These are phyloP conservation scores for Cladosporium oxysporum DNA, from an alignment of 2,329 filamentous ascomycete species.

Conservation along the genomic window DNA sequence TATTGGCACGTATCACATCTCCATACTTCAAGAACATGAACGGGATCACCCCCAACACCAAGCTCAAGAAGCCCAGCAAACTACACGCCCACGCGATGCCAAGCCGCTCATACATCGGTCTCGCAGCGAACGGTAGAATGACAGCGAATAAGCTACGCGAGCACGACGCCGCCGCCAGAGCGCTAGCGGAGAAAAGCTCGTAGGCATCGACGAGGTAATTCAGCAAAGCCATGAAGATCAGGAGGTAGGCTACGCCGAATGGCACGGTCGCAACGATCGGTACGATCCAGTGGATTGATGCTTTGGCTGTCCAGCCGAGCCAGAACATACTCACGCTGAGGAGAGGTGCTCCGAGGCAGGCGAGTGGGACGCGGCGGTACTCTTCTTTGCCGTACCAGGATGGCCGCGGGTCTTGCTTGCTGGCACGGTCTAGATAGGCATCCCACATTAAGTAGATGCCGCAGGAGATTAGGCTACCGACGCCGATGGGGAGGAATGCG, in stretches of 20 bases:
- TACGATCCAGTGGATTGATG: constrained; percentile 46
- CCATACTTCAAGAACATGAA: constrained; percentile 61
- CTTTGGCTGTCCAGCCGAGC: constrained; percentile 45
- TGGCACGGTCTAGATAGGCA: constrained; percentile 56
- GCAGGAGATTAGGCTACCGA: constrained; percentile 61
- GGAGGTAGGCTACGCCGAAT: constrained; percentile 50
- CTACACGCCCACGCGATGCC: constrained; percentile 68
- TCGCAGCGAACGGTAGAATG: constrained; percentile 49
- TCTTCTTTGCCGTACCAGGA: constrained; percentile 65
- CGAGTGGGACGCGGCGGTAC: constrained; percentile 69
- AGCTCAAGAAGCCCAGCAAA: constrained; percentile 52
- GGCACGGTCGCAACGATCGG: constrained; percentile 44
- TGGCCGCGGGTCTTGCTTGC: constrained; percentile 42
- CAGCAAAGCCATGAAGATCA: constrained; percentile 54
- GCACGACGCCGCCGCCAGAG: constrained; percentile 82
- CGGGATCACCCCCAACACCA: constrained; percentile 56
- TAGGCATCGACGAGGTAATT: constrained; percentile 70
- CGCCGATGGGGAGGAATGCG: constrained; percentile 67
- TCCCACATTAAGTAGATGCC: constrained; percentile 68
- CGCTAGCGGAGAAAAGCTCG: constrained; percentile 71
- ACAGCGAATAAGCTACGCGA: constrained; percentile 77
- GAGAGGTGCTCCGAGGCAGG: constrained; percentile 65
- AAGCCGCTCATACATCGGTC: constrained; percentile 64
- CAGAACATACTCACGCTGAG: constrained; percentile 41
- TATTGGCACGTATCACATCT: constrained; percentile 55